These are phyloP conservation scores for Sphaerulina populicola DNA, from an alignment of 2,329 filamentous ascomycete genomes.

Conservation along the genomic window DNA sequence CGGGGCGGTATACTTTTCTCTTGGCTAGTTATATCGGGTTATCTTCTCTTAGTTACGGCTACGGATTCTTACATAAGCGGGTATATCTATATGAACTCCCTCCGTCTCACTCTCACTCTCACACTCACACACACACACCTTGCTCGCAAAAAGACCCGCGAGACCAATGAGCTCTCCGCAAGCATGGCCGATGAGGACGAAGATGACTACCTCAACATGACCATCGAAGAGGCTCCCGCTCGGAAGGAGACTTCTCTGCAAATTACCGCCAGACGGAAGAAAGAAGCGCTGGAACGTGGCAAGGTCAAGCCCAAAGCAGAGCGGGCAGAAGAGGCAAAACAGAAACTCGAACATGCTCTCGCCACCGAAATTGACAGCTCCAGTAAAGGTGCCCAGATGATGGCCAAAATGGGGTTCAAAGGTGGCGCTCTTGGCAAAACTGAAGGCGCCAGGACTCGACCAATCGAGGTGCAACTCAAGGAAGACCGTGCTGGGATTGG, in stretches of 20 bases:
- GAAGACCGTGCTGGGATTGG: conserved; percentile 77
- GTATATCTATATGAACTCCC: no score
- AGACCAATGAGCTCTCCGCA: not conserved
- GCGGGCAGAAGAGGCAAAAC: conserved; percentile 63
- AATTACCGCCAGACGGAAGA: conserved; percentile 47
- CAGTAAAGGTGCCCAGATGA: conserved; percentile 90
- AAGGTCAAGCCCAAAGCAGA: conserved; percentile 71
- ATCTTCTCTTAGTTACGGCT: no score
- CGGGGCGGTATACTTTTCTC: no score
- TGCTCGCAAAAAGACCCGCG: no score
- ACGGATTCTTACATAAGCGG: no score
- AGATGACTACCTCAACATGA: conserved; percentile 97
- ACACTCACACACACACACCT: no score
- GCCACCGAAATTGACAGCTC: conserved; percentile 59
- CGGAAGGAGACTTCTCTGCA: conserved; percentile 56
- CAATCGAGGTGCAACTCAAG: conserved; percentile 67
- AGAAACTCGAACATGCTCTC: conserved; percentile 66
- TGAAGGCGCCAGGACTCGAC: conserved; percentile 52
- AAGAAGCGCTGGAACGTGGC: conserved; percentile 54
- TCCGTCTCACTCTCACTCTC: no score
- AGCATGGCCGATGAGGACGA: conserved; percentile 54
- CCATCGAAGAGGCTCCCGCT: conserved; percentile 57
- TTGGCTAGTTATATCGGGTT: no score
- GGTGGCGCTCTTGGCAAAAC: conserved; percentile 65
- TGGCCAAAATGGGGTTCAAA: conserved; percentile 88